These are phyloP conservation scores for Ganoderma multipileum DNA, from an alignment of 1,284 basidiomycete species.

Conservation along the genomic window DNA sequence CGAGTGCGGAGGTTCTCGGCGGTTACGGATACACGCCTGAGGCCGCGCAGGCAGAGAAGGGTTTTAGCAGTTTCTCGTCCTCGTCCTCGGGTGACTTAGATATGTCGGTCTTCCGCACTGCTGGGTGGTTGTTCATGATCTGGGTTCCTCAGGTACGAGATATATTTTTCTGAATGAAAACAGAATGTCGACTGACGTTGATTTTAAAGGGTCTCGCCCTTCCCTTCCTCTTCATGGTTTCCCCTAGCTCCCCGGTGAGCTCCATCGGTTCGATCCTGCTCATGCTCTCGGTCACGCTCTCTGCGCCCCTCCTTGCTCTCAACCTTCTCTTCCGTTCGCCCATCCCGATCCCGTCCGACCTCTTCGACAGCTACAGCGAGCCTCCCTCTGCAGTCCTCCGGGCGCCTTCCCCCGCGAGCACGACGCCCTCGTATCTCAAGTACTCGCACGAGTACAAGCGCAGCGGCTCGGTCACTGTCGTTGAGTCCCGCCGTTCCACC, in stretches of 20 bases:
- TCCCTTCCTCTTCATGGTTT: constrained; percentile 62
- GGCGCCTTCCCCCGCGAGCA: constrained; percentile 49
- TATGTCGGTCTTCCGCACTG: constrained; percentile 56
- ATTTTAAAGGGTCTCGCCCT: constrained; percentile 55
- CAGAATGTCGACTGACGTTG: constrained; percentile 12
- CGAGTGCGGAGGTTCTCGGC: constrained; percentile 64
- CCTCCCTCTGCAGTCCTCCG: constrained; percentile 51
- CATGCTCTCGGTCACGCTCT: constrained; percentile 66
- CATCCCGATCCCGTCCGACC: constrained; percentile 66
- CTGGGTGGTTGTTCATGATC: constrained; percentile 68
- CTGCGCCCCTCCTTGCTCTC: constrained; percentile 67
- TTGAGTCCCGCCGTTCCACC: constrained; percentile 71
- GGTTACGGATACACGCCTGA: constrained; percentile 64
- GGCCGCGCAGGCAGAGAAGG: constrained; percentile 55
- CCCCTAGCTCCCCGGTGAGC: constrained; percentile 43
- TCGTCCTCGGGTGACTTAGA: constrained; percentile 52
- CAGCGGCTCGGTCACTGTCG: constrained; percentile 66
- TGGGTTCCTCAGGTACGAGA: constrained; percentile 66
- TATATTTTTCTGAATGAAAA: background rate
- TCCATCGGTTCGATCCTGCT: constrained; percentile 56
- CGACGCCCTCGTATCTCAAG: constrained; percentile 43
- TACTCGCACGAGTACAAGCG: constrained; percentile 64
- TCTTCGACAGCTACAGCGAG: constrained; percentile 60
- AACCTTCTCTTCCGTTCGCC: constrained; percentile 65
- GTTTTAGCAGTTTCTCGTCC: constrained; percentile 52